phyloP scores from a whole-genome alignment of 306 rosid species.

The Psophocarpus tetragonolobus region DNA sequence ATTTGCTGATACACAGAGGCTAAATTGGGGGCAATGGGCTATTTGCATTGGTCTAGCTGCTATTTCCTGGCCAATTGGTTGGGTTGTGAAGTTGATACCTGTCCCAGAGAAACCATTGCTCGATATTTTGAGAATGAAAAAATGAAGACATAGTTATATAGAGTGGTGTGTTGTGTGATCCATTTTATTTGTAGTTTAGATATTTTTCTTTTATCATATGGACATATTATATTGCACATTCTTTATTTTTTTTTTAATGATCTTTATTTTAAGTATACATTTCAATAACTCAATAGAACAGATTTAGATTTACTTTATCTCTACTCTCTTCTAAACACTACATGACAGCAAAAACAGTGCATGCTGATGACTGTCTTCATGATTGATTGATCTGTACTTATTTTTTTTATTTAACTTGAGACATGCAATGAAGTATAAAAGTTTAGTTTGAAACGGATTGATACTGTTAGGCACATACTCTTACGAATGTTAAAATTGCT shows the following conservation, averaged over 20 bases:
- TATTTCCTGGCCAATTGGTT: constrained; percentile 44
- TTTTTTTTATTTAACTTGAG: no score
- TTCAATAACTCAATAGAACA: background rate
- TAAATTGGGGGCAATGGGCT: constrained; percentile 39
- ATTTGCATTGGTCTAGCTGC: constrained; percentile 33
- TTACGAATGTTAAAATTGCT: no score
- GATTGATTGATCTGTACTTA: no score
- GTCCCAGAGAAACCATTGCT: constrained; percentile 38
- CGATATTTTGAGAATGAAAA: background rate
- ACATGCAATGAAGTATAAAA: no score
- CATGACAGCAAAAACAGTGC: no score
- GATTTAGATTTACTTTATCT: background rate
- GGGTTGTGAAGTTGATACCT: constrained; percentile 40
- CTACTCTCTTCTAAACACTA: no score
- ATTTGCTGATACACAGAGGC: constrained; percentile 42
- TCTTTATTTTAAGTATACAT: background rate
- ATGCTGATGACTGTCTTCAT: no score
- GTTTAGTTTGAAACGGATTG: no score
- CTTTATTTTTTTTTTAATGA: background rate
- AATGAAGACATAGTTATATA: background rate
- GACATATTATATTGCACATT: background rate
- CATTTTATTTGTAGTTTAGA: background rate
- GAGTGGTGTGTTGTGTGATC: background rate
- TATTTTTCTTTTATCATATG: background rate
- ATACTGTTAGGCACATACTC: no score